phyloP scores from a whole-genome alignment of 2,329 filamentous ascomycete species.

The Ceratocystis diversiconidia region DNA sequence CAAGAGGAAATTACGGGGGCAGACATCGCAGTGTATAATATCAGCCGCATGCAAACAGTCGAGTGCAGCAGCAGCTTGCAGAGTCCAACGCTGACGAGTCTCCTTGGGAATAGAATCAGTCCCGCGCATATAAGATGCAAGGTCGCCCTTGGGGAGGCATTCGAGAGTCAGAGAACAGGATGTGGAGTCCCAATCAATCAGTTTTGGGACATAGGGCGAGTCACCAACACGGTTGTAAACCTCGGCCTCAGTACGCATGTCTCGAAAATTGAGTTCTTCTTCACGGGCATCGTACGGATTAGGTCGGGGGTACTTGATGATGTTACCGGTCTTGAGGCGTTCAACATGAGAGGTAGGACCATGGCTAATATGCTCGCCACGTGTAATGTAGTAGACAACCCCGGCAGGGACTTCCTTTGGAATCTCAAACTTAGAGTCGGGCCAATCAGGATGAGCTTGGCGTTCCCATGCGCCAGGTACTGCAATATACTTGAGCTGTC shows the following conservation, averaged over 20 bases:
- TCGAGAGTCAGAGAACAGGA: slow-evolving; percentile 22
- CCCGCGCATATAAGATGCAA: slow-evolving; percentile 20
- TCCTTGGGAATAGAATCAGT: slow-evolving; percentile 17
- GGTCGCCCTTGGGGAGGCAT: slow-evolving; percentile 22
- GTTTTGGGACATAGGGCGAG: slow-evolving; percentile 20
- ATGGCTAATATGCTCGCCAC: slow-evolving; percentile 19
- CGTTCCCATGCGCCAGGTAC: slow-evolving; percentile 21
- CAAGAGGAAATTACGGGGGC: slow-evolving; percentile 28
- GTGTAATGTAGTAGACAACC: slow-evolving; percentile 21
- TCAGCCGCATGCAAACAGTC: slow-evolving; percentile 25
- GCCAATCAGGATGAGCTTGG: slow-evolving; percentile 19
- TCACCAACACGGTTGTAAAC: slow-evolving; percentile 21
- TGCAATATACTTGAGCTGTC: slow-evolving; percentile 18
- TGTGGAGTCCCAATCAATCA: slow-evolving; percentile 21
- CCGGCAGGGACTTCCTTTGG: slow-evolving; percentile 19
- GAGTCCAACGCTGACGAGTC: slow-evolving; percentile 23
- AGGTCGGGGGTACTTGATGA: slow-evolving; percentile 21
- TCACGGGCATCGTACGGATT: slow-evolving; percentile 21
- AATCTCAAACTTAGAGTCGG: slow-evolving; percentile 21
- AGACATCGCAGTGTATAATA: slow-evolving; percentile 30
- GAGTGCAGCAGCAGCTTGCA: slow-evolving; percentile 26
- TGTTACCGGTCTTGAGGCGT: slow-evolving; percentile 20
- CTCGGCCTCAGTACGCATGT: slow-evolving; percentile 20
- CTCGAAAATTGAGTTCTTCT: slow-evolving; percentile 18
- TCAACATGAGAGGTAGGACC: slow-evolving; percentile 21